Conservation (phyloP, 108 stramenopile species). For the Cyclostephanos tholiformis region DNA sequence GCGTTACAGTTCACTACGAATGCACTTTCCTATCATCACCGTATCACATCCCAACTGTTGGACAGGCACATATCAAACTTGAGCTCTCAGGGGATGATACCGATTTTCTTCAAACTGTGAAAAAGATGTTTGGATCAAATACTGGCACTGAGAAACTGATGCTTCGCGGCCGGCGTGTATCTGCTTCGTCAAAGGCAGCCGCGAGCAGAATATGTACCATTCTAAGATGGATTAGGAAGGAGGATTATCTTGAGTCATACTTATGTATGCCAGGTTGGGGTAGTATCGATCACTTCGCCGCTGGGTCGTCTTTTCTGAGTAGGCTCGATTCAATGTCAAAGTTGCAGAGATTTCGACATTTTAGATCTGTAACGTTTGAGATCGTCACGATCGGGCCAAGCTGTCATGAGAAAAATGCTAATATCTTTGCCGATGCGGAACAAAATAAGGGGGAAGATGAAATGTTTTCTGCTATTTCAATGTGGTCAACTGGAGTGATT, state of each 20-base stretch:
- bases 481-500: conserved; percentile 71
- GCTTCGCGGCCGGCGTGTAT: conserved; percentile 36
- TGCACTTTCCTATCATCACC: conserved; percentile 73
- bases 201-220: conserved; percentile 64
- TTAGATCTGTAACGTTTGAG: conserved; percentile 71
- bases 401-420: conserved; percentile 40
- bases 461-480: conserved; percentile 46
- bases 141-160: conserved; percentile 22
- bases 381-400: conserved; percentile 49
- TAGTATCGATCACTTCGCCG: conserved; percentile 50
- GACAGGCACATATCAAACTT: conserved; percentile 78
- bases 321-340: conserved; percentile 52
- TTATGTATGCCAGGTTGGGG: conserved; percentile 66
- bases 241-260: conserved; percentile 69
- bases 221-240: conserved; percentile 64
- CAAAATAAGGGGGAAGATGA: conserved; percentile 63
- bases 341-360: conserved; percentile 68
- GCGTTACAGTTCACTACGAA: conserved; percentile 73
- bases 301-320: conserved; percentile 56
- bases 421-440: conserved; percentile 62
- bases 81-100: conserved; percentile 68
- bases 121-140: conserved; percentile 64
- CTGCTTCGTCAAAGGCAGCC: conserved; percentile 49
- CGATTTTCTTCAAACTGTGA: conserved; percentile 65
- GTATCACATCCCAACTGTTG: conserved; percentile 58